These are phyloP conservation scores for Termitomyces titanicus DNA, from an alignment of 768 basidiomycete species.

Conservation along the genomic window DNA sequence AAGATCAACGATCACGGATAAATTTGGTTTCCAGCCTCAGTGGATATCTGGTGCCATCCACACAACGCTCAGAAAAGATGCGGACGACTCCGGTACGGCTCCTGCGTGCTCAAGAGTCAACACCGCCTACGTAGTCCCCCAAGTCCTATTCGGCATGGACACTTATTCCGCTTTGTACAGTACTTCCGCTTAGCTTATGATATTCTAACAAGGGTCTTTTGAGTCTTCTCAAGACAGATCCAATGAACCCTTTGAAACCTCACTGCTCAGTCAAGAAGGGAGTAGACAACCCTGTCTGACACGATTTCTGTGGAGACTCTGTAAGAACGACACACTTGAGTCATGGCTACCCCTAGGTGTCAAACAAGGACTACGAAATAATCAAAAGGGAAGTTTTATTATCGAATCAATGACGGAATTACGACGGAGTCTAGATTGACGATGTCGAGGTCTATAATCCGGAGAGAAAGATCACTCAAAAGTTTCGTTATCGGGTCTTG, in stretches of 20 bases:
- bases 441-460: too few species aligned
- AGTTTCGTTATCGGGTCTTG: too few species aligned
- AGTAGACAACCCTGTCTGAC: too few species aligned
- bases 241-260: background rate
- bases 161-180: background rate
- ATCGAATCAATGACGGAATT: too few species aligned
- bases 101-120: slow-evolving; percentile 6
- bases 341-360: background rate
- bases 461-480: too few species aligned
- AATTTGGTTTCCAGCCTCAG: slow-evolving; percentile 36
- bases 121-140: background rate
- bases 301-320: too few species aligned
- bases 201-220: background rate
- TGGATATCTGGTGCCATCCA: slow-evolving; percentile 49
- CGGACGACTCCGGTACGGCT: slow-evolving; percentile 34
- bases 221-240: too few species aligned
- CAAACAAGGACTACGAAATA: too few species aligned
- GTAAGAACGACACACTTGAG: background rate
- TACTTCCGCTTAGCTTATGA: background rate
- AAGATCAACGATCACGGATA: slow-evolving; percentile 23
- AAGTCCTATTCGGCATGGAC: background rate
- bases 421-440: too few species aligned
- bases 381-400: too few species aligned
- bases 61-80: slow-evolving; percentile 46
- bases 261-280: too few species aligned